Percentiles rank a stretch among this genome's conserved stretches.
Conservation (phyloP, 352 stramenopile genomes). For the Pythium graminicola region DNA sequence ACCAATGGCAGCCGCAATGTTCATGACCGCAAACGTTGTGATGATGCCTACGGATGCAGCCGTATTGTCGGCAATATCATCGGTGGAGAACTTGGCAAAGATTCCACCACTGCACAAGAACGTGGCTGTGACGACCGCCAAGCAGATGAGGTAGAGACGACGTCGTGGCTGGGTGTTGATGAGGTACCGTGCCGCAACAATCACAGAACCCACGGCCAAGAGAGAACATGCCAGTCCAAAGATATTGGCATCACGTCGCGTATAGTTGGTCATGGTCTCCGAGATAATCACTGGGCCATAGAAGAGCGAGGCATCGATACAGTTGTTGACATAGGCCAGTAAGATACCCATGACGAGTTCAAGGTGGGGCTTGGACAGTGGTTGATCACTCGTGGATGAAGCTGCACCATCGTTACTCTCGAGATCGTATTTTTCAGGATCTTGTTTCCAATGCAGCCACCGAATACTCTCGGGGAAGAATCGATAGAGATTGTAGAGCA, state of each 20-base stretch:
- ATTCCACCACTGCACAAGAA: constrained; percentile 62
- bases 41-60: constrained; percentile 50
- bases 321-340: constrained; percentile 85
- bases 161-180: constrained; percentile 61
- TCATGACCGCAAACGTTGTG: constrained; percentile 60
- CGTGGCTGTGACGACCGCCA: constrained; percentile 57
- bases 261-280: constrained; percentile 52
- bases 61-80: constrained; percentile 45
- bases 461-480: constrained; percentile 75
- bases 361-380: constrained; percentile 31
- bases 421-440: constrained; percentile 40
- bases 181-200: constrained; percentile 60
- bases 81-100: constrained; percentile 59
- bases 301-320: constrained; percentile 81
- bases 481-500: constrained; percentile 70
- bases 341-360: constrained; percentile 72
- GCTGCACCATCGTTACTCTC: constrained; percentile 23
- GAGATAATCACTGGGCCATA: constrained; percentile 81
- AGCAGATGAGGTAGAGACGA: constrained; percentile 64
- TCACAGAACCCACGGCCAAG: constrained; percentile 58
- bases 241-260: constrained; percentile 59
- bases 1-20: constrained; percentile 65
- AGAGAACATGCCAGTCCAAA: constrained; percentile 68
- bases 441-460: constrained; percentile 68
- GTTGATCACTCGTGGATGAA: neutral